A percentile compares a stretch with the other conserved stretches of the same genome.
Conservation (phyloP, 352 stramenopile species). For the Globisporangium polare region DNA sequence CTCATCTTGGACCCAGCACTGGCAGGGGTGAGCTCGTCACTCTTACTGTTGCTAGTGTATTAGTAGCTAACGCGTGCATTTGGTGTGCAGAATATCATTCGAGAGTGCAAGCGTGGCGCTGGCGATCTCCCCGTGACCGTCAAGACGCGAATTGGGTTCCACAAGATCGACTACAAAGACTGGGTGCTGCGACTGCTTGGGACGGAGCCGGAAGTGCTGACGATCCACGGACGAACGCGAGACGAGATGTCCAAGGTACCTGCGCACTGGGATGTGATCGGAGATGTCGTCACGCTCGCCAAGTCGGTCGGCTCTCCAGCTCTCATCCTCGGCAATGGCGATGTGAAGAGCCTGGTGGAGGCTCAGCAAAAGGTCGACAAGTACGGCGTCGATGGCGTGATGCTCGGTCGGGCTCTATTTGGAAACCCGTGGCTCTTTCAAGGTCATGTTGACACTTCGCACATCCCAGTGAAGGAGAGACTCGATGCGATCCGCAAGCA, state of each 20-base stretch:
- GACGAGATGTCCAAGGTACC: conserved; percentile 83
- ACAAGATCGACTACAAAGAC: conserved; percentile 73
- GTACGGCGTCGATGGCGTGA: conserved; percentile 74
- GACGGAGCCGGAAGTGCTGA: conserved; percentile 70
- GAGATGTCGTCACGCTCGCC: conserved; percentile 57
- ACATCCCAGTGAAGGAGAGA: conserved; percentile 47
- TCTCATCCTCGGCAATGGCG: conserved; percentile 78
- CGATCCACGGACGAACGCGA: conserved; percentile 69
- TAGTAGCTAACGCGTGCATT: neutral
- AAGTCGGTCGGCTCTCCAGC: conserved; percentile 43
- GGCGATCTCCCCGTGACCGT: conserved; percentile 61
- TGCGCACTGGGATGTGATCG: conserved; percentile 80
- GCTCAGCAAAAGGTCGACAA: conserved; percentile 58
- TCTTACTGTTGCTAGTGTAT: neutral
- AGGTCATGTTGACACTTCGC: conserved; percentile 44
- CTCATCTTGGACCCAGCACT: conserved; percentile 62
- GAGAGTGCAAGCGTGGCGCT: conserved; percentile 65
- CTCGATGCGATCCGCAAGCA: conserved; percentile 59
- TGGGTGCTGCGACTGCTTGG: conserved; percentile 67
- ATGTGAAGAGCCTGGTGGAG: conserved; percentile 64
- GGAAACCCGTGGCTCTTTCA: conserved; percentile 84
- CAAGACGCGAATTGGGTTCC: conserved; percentile 80
- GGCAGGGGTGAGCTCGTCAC: conserved; percentile 23
- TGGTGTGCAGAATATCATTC: conserved; percentile 41
- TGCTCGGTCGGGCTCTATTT: conserved; percentile 74